A percentile compares a stretch with the other conserved stretches of the same genome.
These are phyloP conservation scores for Harrya chromipes DNA, from an alignment of 768 basidiomycete species.

Conservation along the genomic window DNA sequence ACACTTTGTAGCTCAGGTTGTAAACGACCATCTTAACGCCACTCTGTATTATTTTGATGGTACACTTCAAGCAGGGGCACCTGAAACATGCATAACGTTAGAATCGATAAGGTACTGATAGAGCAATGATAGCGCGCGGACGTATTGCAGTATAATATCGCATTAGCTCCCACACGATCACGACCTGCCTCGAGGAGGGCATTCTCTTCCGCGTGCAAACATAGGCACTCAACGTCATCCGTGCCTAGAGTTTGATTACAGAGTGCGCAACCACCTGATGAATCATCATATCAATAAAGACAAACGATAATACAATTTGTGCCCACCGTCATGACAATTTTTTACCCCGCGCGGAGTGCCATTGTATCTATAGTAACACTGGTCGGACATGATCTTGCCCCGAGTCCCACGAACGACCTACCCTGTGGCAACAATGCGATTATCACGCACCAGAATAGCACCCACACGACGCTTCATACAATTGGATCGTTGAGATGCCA, in stretches of 20 bases:
- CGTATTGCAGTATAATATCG: constrained; percentile 99
- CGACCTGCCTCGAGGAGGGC: constrained; percentile 91
- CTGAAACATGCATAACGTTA: constrained; percentile 38
- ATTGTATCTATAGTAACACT: constrained; percentile 66
- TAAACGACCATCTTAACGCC: constrained; percentile 93
- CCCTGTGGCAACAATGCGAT: constrained; percentile 79
- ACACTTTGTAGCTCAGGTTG: constrained; percentile 95
- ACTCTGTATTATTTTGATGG: constrained; percentile 95
- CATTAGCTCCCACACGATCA: constrained; percentile 77
- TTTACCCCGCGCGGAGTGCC: constrained; percentile 87
- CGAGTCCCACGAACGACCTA: constrained; percentile 29
- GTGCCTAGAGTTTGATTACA: constrained; percentile 61
- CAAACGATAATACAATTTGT: not conserved
- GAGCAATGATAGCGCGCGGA: constrained; percentile 37
- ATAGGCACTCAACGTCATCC: constrained; percentile 75
- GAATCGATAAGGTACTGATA: not conserved
- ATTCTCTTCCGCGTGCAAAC: constrained; percentile 97
- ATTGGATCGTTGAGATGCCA: constrained; percentile 87
- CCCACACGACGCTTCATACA: constrained; percentile 98
- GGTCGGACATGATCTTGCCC: not conserved
- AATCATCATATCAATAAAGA: constrained; percentile 47
- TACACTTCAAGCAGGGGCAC: constrained; percentile 97
- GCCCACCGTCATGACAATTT: constrained; percentile 64
- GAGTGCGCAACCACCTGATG: constrained; percentile 82
- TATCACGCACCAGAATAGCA: constrained; percentile 84